These are phyloP conservation scores for Pichia scutulata DNA, from an alignment of 805 yeast species.

Conservation along the genomic window DNA sequence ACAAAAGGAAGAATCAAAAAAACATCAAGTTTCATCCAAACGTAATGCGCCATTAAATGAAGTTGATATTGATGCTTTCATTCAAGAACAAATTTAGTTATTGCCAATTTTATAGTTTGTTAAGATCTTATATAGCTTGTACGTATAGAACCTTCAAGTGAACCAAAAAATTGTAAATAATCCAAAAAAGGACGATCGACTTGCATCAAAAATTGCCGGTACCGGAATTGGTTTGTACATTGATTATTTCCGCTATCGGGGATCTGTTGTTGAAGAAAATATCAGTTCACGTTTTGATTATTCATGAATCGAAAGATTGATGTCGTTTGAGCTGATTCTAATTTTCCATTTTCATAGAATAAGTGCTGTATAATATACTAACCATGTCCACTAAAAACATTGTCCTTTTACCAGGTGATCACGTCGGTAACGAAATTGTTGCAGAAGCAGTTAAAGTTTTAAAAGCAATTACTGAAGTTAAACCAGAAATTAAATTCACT, in stretches of 20 bases:
- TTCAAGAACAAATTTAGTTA: constrained; percentile 45
- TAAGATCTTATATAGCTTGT: not conserved
- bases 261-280: not conserved
- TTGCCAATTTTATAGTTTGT: not conserved
- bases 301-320: no score
- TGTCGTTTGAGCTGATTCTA: not conserved
- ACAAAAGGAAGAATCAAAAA: constrained; percentile 42
- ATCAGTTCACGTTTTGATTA: not conserved
- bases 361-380: not conserved
- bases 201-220: no score
- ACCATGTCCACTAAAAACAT: constrained; percentile 46
- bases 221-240: not conserved
- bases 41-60: constrained; percentile 60
- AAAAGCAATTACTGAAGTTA: constrained; percentile 59
- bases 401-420: constrained; percentile 93
- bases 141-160: no score
- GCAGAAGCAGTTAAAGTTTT: constrained; percentile 90
- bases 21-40: constrained; percentile 44
- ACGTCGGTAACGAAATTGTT: constrained; percentile 87
- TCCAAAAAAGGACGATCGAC: not conserved
- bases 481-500: constrained; percentile 55
- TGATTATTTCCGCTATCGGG: not conserved
- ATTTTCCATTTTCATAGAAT: not conserved
- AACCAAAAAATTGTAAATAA: not conserved
- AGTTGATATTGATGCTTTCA: constrained; percentile 64